Evolutionary conservation across 179 eudicot genomes (phyloP).

Genomic region (Spinacia oleracea): DNA sequence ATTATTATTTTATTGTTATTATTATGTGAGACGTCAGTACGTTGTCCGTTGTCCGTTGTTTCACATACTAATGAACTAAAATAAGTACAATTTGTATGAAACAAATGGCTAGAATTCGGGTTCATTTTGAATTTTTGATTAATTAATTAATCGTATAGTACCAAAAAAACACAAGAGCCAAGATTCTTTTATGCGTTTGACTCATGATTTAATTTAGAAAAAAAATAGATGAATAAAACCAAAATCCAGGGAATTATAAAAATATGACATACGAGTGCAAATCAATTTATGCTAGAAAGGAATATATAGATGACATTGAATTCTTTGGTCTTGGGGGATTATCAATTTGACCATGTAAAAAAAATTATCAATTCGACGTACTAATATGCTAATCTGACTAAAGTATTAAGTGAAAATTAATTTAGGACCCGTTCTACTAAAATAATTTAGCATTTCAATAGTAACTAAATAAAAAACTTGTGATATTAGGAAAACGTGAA

Average conservation of each 20-base stretch:
- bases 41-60: slow-evolving; percentile 15
- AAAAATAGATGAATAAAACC: not conserved
- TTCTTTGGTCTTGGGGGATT: not conserved
- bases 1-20: not conserved
- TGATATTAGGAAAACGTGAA: no score
- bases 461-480: no score
- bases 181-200: slow-evolving; percentile 1
- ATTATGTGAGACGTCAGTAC: slow-evolving; percentile 14
- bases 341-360: no score
- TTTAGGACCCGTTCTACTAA: no score
- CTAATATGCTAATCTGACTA: no score
- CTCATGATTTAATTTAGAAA: not conserved
- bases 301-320: slow-evolving; percentile 10
- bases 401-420: no score
- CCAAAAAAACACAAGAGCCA: not conserved
- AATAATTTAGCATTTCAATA: no score
- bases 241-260: not conserved
- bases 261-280: not conserved
- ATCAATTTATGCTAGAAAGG: not conserved
- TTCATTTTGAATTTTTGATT: not conserved
- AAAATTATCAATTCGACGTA: no score
- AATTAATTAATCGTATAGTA: not conserved
- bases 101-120: not conserved
- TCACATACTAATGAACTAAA: slow-evolving; percentile 10
- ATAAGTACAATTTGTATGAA: slow-evolving; percentile 12